Evolutionary conservation across 2,329 filamentous ascomycete species (phyloP), one percentile per base, ranked within the genome.

Genomic region (Cladosporium sp.): DNA sequence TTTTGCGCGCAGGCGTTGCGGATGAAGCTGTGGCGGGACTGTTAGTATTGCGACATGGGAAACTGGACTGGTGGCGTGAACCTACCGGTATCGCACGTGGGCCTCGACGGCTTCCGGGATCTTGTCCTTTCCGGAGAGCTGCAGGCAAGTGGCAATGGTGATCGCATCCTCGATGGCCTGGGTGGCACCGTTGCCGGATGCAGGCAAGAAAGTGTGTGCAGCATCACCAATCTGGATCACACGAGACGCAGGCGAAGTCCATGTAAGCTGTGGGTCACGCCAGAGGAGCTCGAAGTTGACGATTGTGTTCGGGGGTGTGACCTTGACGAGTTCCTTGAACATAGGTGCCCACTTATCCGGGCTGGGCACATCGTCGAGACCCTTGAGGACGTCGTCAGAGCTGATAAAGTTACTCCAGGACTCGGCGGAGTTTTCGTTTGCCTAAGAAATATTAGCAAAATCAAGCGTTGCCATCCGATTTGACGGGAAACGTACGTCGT

Each of bases 221-320:
- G 75, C 73, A 59, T 82, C 81, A 33, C 80, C 80, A 33, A 82
- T 79, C 66, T 81, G 79, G 31, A 82, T 74, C 16, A 82, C 77
- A 28, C 78, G 79, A 12, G 76, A 79, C 6, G 67, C 74, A 0
- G 79, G 79, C 1, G 80, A 82, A 14, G 76, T 76, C 80, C 80
- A 83, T 57, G 70, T 78, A 1, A 78, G 79, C 66, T 81, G 78
- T 12, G 80, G 80, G 69, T 83, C 79, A 65, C 72, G 63, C 81
- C 80, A 83, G 21, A 82, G 75, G 2, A 84, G 77, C 67, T 80
- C 78, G 66, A 81, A 84, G 74, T 83, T 80, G 67, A 84, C 79
- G 58, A 83, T 81, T 28, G 79, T 82, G 57, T 82, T 78, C 14
- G 75, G 72, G 18, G 81, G 81, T 10, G 80, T 82, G 65, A 72